Evolutionary conservation across 495 filamentous ascomycete species (phyloP), one percentile per base, ranked within the genome.

Genomic region (Aspergillus haitiensis): DNA sequence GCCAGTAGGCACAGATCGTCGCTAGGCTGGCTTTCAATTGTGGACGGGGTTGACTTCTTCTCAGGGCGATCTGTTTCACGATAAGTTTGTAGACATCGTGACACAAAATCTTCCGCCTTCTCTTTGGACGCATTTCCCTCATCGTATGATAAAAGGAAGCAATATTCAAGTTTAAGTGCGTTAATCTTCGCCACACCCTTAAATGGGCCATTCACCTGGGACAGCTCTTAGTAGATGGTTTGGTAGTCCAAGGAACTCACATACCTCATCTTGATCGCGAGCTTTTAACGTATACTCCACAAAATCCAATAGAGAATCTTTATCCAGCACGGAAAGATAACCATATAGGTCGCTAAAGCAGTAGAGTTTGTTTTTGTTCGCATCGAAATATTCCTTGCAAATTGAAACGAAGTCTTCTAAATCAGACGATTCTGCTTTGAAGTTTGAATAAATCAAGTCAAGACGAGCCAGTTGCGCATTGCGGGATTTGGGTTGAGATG

Each of bases 1-100:
- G 82, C 81, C 55, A 87, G 72, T 13, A 87, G 59, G 36, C 76
- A 79, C 31, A 83, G 73, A 55, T 86, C 82, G 61, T 86, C 84
- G 45, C 77, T 81, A 9, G 82, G 80, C 47, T 82, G 78, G 50
- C 81, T 82, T 58, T 86, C 84, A 37, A 81, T 84, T 3, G 70
- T 68, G 32, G 73, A 68, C 21, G 71, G 64, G 6, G 62, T 54
- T 18, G 59, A 60, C 32, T 35, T 62, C 52, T 46, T 52, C 6
- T 61, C 58, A 10, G 69, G 65, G 51, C 53, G 64, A 35, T 62
- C 58, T 52, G 51, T 49, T 9, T 64, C 58, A 32, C 65, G 59
- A 60, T 86, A 86, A 35, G 75, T 67, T 47, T 73, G 68, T 21
- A 87, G 59, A 53, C 81, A 82, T 33, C 72, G 72, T 16, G 64